These are phyloP conservation scores for Cytospora chrysosperma DNA, from an alignment of 2,329 filamentous ascomycete genomes.

Conservation along the genomic window DNA sequence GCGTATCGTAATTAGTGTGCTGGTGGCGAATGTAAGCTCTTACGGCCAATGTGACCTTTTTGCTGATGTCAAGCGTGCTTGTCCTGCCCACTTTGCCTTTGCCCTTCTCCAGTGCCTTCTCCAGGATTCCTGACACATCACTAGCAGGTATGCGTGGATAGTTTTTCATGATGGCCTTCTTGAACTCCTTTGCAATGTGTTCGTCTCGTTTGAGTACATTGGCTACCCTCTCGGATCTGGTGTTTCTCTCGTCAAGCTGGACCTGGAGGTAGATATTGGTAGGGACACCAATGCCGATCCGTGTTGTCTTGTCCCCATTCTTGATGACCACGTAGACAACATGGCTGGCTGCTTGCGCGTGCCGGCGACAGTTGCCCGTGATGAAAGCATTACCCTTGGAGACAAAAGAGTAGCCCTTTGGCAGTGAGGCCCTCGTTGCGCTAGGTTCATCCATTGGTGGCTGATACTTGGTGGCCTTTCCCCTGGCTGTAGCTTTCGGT, in stretches of 20 bases:
- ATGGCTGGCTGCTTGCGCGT: slow-evolving; percentile 34
- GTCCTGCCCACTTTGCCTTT: slow-evolving; percentile 49
- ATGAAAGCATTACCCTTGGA: slow-evolving; percentile 43
- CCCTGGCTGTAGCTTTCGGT: no score
- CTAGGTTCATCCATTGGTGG: slow-evolving; percentile 8
- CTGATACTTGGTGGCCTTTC: neutral
- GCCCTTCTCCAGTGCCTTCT: slow-evolving; percentile 44
- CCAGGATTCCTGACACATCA: slow-evolving; percentile 37
- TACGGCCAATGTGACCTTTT: slow-evolving; percentile 46
- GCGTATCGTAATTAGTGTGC: slow-evolving; percentile 46
- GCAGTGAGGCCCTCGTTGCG: slow-evolving; percentile 32
- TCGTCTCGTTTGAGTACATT: slow-evolving; percentile 37
- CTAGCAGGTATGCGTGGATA: slow-evolving; percentile 42
- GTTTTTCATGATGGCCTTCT: slow-evolving; percentile 34
- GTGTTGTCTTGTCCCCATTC: slow-evolving; percentile 21
- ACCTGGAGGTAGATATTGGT: slow-evolving; percentile 32
- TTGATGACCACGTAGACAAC: slow-evolving; percentile 39
- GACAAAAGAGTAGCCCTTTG: slow-evolving; percentile 42
- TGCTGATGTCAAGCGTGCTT: slow-evolving; percentile 36
- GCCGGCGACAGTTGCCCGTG: slow-evolving; percentile 40
- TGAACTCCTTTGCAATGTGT: slow-evolving; percentile 34
- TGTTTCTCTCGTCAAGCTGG: slow-evolving; percentile 32
- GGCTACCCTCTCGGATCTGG: slow-evolving; percentile 33
- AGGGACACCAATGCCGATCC: slow-evolving; percentile 43
- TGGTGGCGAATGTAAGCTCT: slow-evolving; percentile 48